Evolutionary conservation across 1,284 basidiomycete species (phyloP).

Genomic region (Moesziomyces parantarcticus): DNA sequence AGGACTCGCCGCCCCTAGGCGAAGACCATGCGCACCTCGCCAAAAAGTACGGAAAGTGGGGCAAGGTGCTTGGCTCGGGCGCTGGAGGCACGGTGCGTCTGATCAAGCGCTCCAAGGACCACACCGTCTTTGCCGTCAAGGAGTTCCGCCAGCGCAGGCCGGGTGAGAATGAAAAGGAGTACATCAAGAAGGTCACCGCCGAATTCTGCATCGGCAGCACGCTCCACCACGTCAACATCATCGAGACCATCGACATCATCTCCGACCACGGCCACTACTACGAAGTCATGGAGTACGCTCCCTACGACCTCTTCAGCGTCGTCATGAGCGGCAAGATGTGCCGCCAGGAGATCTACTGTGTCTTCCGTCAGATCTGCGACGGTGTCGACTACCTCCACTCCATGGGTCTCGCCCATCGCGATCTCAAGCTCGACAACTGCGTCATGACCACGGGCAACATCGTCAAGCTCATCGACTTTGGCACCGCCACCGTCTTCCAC

Average conservation of each 20-base stretch:
- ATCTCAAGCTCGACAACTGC: constrained; percentile 99
- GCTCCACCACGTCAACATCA: constrained; percentile 85
- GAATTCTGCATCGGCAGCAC: constrained; percentile 98
- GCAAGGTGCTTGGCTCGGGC: constrained; percentile 90
- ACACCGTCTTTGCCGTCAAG: constrained; percentile 90
- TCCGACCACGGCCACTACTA: constrained; percentile 96
- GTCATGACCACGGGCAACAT: constrained; percentile 95
- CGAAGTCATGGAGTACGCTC: constrained; percentile 91
- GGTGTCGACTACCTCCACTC: constrained; percentile 98
- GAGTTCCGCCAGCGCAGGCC: constrained; percentile 90
- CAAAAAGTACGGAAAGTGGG: constrained; percentile 99
- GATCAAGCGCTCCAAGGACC: constrained; percentile 78
- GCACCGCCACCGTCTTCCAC: constrained; percentile 98
- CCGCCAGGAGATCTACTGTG: constrained; percentile 97
- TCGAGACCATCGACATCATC: constrained; percentile 98
- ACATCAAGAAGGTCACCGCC: constrained; percentile 98
- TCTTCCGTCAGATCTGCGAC: constrained; percentile 97
- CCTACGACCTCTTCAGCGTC: constrained; percentile 96
- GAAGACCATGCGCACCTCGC: constrained; percentile 83
- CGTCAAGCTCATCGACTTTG: constrained; percentile 99
- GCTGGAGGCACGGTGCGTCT: constrained; percentile 97
- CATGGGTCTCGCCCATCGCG: constrained; percentile 96
- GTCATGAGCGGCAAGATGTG: constrained; percentile 99
- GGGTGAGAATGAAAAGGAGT: constrained; percentile 93
- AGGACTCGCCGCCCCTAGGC: constrained; percentile 68